These are phyloP conservation scores for Eustoma russellianum DNA, from an alignment of 257 asterid species.

Conservation along the genomic window DNA sequence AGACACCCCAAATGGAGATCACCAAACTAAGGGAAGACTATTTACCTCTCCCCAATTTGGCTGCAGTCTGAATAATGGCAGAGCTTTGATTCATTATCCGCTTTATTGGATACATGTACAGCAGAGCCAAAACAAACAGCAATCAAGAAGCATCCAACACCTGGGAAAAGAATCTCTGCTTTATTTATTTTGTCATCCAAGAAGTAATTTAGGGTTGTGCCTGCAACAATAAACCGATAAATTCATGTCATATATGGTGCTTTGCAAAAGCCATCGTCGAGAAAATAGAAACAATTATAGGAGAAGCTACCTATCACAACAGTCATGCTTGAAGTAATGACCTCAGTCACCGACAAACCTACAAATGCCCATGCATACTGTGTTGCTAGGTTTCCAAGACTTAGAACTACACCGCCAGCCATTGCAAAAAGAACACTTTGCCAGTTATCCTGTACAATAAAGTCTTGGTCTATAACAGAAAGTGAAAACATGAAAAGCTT, in stretches of 20 bases:
- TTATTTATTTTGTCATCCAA: conserved; percentile 77
- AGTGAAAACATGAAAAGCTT: background rate
- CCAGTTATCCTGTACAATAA: conserved; percentile 63
- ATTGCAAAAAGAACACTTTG: conserved; percentile 76
- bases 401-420: conserved; percentile 82
- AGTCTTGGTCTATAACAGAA: background rate
- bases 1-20: too few species aligned
- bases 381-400: conserved; percentile 84
- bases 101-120: conserved; percentile 75
- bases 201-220: conserved; percentile 84
- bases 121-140: conserved; percentile 86
- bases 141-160: conserved; percentile 82
- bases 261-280: background rate
- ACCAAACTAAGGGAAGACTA: background rate
- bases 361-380: conserved; percentile 96
- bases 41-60: conserved; percentile 31
- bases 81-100: conserved; percentile 69
- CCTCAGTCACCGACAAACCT: conserved; percentile 89
- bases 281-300: background rate
- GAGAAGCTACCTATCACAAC: conserved; percentile 73
- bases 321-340: conserved; percentile 71
- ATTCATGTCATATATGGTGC: background rate
- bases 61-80: conserved; percentile 19
- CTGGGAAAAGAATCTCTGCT: conserved; percentile 90
- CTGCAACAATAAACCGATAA: conserved; percentile 21